Conservation (phyloP, 140 eudicot species). For the Bidens hawaiensis region DNA sequence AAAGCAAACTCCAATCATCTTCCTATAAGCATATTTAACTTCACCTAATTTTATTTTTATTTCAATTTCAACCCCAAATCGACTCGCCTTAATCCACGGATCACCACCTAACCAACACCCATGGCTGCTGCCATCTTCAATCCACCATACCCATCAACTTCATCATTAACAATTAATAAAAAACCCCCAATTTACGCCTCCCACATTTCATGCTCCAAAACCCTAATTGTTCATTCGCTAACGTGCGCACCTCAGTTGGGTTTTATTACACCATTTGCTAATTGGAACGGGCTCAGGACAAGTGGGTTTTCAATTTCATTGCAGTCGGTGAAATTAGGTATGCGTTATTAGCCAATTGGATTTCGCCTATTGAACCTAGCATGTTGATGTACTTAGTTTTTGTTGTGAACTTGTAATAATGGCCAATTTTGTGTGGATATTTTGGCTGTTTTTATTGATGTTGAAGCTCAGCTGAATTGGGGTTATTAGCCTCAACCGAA, state of each 20-base stretch:
- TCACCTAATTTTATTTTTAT: too few relatives aligned
- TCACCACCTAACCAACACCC: slow-evolving; percentile 19
- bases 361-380: not conserved
- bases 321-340: slow-evolving; percentile 43
- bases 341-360: not conserved
- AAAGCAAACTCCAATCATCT: slow-evolving; percentile 25
- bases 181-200: slow-evolving; percentile 9
- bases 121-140: slow-evolving; percentile 57
- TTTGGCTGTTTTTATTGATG: too few relatives aligned
- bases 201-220: slow-evolving; percentile 25
- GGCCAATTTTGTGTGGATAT: too few relatives aligned
- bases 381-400: too few relatives aligned
- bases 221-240: slow-evolving; percentile 30
- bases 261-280: slow-evolving; percentile 30
- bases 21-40: slow-evolving; percentile 18
- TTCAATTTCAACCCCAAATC: slow-evolving; percentile 27
- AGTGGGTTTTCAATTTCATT: slow-evolving; percentile 39
- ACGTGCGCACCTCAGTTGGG: slow-evolving; percentile 42
- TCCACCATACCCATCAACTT: slow-evolving; percentile 11
- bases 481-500: too few relatives aligned
- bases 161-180: too few relatives aligned
- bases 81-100: not conserved
- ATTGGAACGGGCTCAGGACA: slow-evolving; percentile 63
- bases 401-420: too few relatives aligned
- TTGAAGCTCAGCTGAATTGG: too few relatives aligned